Conservation (phyloP, 768 basidiomycete species). For the Saitozyma podzolica region DNA sequence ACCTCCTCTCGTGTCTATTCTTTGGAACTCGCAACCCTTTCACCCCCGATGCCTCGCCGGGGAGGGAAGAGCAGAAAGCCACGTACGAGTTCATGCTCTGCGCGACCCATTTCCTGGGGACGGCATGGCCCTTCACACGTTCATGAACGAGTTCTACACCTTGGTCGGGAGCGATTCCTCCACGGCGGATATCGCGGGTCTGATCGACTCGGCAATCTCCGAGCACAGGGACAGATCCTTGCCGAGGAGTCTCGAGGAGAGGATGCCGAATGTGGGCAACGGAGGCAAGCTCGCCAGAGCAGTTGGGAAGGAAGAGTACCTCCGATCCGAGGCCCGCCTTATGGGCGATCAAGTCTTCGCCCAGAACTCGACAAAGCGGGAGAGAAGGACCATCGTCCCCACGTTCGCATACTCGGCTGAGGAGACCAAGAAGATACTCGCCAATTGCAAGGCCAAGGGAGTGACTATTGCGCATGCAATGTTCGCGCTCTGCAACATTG, state of each 20-base stretch:
- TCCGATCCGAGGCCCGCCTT: conserved; percentile 59
- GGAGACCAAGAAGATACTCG: conserved; percentile 65
- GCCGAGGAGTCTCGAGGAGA: no score
- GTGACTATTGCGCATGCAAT: conserved; percentile 74
- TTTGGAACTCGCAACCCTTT: conserved; percentile 24
- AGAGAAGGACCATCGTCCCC: conserved; percentile 64
- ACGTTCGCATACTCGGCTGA: conserved; percentile 63
- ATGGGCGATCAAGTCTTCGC: conserved; percentile 74
- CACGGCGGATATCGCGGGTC: conserved; percentile 18
- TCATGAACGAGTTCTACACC: conserved; percentile 75
- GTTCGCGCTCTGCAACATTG: conserved; percentile 73
- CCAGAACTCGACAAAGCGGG: conserved; percentile 20
- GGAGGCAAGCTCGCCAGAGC: conserved; percentile 54
- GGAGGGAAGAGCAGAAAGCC: conserved; percentile 23
- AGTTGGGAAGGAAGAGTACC: conserved; percentile 57
- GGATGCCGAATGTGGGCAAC: conserved; percentile 56
- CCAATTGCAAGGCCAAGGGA: conserved; percentile 67
- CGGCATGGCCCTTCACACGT: conserved; percentile 80
- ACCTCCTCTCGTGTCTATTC: conserved; percentile 59
- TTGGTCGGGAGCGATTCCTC: conserved; percentile 57
- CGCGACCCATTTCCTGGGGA: conserved; percentile 78
- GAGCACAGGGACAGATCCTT: conserved; percentile 49
- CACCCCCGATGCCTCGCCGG: conserved; percentile 18
- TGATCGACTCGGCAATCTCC: conserved; percentile 27
- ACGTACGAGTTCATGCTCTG: conserved; percentile 69